Evolutionary conservation across 441 rosid genomes (phyloP).

Genomic region (Aleurites moluccanus): DNA sequence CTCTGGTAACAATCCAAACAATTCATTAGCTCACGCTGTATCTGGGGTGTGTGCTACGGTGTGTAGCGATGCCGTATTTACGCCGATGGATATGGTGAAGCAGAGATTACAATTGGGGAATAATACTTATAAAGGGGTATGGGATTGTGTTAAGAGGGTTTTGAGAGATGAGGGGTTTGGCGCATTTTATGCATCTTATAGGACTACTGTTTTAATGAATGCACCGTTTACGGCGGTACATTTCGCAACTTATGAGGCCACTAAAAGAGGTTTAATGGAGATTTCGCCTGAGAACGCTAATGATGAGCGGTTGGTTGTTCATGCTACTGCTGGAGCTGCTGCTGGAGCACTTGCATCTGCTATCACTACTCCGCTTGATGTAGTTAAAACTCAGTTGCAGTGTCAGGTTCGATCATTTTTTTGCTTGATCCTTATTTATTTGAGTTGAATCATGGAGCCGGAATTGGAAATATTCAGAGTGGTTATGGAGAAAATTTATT

Average conservation of each 20-base stretch:
- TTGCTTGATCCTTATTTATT: neutral
- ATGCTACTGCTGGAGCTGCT: constrained; percentile 90
- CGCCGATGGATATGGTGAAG: constrained; percentile 97
- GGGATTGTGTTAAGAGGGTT: constrained; percentile 67
- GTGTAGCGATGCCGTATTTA: constrained; percentile 80
- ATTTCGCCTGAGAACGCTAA: constrained; percentile 59
- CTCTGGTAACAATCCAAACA: constrained; percentile 59
- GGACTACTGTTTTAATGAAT: constrained; percentile 88
- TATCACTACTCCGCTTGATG: constrained; percentile 82
- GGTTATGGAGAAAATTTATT: neutral
- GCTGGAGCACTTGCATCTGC: constrained; percentile 83
- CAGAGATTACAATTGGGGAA: constrained; percentile 78
- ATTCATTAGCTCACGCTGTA: constrained; percentile 66
- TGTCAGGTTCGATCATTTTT: constrained; percentile 60
- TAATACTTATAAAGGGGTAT: constrained; percentile 60
- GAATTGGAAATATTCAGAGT: neutral
- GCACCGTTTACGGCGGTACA: constrained; percentile 93
- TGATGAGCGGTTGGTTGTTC: constrained; percentile 71
- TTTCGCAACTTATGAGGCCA: constrained; percentile 76
- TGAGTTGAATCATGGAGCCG: neutral
- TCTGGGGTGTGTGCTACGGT: constrained; percentile 81
- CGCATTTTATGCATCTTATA: constrained; percentile 84
- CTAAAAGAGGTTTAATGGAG: constrained; percentile 65
- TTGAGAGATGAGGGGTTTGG: constrained; percentile 70
- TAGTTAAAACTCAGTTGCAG: constrained; percentile 90